phyloP scores from a whole-genome alignment of 2,329 filamentous ascomycete genomes.

The Trichophyton schoenleinii region DNA sequence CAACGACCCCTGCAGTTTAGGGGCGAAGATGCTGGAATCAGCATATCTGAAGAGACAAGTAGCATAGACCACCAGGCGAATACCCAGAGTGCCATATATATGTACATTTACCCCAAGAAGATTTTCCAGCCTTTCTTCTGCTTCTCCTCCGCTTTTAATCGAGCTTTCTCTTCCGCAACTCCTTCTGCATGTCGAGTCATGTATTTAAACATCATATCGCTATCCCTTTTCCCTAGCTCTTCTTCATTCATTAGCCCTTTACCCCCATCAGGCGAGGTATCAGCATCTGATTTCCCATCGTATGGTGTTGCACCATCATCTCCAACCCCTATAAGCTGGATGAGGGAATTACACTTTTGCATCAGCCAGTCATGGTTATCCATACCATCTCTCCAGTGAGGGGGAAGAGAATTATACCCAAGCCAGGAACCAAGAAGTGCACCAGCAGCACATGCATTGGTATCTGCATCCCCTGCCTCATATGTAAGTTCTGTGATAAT shows the following conservation, averaged over 20 bases:
- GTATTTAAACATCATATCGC: conserved; percentile 10
- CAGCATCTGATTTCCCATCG: conserved; percentile 9
- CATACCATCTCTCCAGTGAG: conserved; percentile 40
- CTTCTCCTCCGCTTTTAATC: conserved; percentile 2
- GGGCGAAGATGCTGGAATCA: neutral
- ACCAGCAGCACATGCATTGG: conserved; percentile 42
- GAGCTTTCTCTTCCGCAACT: conserved; percentile 8
- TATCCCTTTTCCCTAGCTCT: conserved; percentile 10
- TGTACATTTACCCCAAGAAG: neutral
- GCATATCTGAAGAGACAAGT: neutral
- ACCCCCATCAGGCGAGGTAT: conserved; percentile 12
- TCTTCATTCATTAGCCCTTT: conserved; percentile 11
- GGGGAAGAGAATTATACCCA: conserved; percentile 36
- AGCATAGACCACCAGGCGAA: neutral
- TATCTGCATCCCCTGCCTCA: conserved; percentile 44
- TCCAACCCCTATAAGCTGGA: conserved; percentile 5
- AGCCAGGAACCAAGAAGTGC: conserved; percentile 39
- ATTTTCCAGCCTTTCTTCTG: conserved; percentile 6
- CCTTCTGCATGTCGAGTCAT: conserved; percentile 8
- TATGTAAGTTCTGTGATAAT: conserved; percentile 40
- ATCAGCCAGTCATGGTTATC: conserved; percentile 14
- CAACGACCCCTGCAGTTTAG: neutral
- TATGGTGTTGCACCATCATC: neutral
- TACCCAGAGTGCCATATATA: neutral
- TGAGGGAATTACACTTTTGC: conserved; percentile 10